Percentiles rank a stretch among this genome's conserved stretches.
Evolutionary conservation across 2,329 filamentous ascomycete species (phyloP).

Genomic region (Colletotrichum simmondsii): DNA sequence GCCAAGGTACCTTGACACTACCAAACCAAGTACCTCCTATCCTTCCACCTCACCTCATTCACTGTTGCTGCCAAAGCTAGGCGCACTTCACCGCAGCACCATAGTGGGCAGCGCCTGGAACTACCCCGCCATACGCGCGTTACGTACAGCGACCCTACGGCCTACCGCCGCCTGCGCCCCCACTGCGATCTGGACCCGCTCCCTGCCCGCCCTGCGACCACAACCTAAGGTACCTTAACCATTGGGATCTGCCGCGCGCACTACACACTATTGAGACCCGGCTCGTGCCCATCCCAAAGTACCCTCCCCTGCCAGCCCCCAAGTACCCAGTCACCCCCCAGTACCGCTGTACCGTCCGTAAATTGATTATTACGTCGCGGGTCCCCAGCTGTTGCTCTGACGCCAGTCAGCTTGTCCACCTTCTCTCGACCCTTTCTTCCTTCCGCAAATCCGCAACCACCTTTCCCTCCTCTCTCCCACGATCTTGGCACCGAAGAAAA

Average conservation of each 20-base stretch:
- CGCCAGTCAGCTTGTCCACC: constrained; percentile 29
- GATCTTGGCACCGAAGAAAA: constrained; percentile 12
- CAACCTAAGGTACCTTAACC: background rate
- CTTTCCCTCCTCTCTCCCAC: background rate
- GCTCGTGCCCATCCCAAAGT: background rate
- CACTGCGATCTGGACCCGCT: constrained; percentile 17
- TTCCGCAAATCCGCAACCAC: background rate
- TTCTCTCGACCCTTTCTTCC: background rate
- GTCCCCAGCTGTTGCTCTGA: constrained; percentile 29
- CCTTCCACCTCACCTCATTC: background rate
- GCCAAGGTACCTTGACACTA: background rate
- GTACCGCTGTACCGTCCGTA: constrained; percentile 17
- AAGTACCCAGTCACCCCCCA: background rate
- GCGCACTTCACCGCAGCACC: background rate
- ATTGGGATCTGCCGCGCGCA: constrained; percentile 24
- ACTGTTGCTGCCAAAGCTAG: constrained; percentile 2
- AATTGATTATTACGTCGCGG: constrained; percentile 33
- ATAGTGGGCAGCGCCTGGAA: constrained; percentile 13
- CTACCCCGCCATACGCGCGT: constrained; percentile 34
- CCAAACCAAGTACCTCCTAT: background rate
- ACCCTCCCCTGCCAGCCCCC: background rate
- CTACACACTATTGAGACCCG: constrained; percentile 13
- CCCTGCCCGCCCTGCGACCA: background rate
- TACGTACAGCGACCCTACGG: constrained; percentile 24
- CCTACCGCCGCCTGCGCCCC: constrained; percentile 9